Conservation (phyloP, 169 alveolate genomes). For the Eimeria maxima region DNA sequence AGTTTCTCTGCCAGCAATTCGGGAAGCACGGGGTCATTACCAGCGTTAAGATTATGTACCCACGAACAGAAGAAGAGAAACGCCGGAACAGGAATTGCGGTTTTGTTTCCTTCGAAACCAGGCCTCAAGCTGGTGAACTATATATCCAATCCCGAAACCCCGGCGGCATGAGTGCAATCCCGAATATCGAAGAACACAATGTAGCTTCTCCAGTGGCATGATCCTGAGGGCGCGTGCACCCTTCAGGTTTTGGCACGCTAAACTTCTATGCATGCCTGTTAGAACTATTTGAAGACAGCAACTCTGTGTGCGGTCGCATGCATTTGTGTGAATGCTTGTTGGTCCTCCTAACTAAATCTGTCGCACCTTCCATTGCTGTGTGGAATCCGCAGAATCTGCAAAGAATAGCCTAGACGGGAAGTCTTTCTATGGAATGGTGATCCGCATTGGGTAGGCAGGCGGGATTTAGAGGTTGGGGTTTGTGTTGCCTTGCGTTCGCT, state of each 20-base stretch:
- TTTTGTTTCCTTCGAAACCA: slow-evolving; percentile 90
- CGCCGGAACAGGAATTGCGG: slow-evolving; percentile 90
- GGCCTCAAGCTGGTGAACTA: slow-evolving; percentile 82
- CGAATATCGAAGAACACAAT: not conserved
- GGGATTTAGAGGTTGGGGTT: not conserved
- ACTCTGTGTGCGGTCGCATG: not conserved
- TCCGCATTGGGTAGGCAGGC: slow-evolving; percentile 89
- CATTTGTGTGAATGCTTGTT: not conserved
- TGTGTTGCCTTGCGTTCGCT: not conserved
- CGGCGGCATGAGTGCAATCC: not conserved
- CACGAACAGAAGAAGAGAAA: slow-evolving; percentile 91
- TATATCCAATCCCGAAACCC: not conserved
- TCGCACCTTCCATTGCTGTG: not conserved
- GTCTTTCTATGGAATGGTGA: slow-evolving; percentile 89
- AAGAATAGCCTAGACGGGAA: slow-evolving; percentile 89
- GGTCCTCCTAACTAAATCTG: not conserved
- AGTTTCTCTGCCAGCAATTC: slow-evolving; percentile 89
- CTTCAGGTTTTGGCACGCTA: not conserved
- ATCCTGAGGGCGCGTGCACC: not conserved
- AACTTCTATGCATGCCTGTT: not conserved
- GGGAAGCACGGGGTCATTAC: slow-evolving; percentile 92
- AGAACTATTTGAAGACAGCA: not conserved
- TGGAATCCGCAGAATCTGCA: slow-evolving; percentile 89
- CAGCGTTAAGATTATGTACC: slow-evolving; percentile 92
- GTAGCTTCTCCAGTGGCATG: not conserved